Percentiles rank a stretch among this genome's conserved stretches.
These are phyloP conservation scores for Citrullus amarus DNA, from an alignment of 306 rosid species.

Conservation along the genomic window DNA sequence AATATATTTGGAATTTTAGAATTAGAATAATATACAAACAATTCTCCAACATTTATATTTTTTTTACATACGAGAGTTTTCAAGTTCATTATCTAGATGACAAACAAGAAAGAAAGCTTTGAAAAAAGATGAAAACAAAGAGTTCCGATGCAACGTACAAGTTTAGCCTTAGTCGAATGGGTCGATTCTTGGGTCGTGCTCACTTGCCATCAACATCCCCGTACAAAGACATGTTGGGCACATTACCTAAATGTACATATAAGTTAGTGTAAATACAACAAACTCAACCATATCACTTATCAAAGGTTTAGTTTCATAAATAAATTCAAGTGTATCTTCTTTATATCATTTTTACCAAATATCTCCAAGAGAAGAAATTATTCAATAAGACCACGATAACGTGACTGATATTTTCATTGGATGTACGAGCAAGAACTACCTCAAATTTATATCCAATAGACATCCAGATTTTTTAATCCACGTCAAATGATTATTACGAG, in stretches of 20 bases:
- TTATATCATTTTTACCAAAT: too few species aligned
- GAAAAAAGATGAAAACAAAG: background rate
- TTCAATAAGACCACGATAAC: background rate
- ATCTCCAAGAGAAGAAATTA: too few species aligned
- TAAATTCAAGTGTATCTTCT: background rate
- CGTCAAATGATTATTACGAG: too few species aligned
- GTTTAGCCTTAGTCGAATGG: constrained; percentile 51
- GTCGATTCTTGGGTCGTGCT: constrained; percentile 79
- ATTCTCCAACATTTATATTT: background rate
- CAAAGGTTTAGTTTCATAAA: background rate
- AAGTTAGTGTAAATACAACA: background rate
- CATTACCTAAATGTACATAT: constrained; percentile 51
- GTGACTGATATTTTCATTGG: background rate
- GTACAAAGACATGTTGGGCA: constrained; percentile 95
- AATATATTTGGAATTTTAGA: background rate
- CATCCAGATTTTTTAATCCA: background rate
- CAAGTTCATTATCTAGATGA: background rate
- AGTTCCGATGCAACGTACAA: background rate
- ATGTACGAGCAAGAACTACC: background rate
- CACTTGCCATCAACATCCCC: constrained; percentile 95
- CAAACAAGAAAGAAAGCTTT: background rate
- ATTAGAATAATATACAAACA: background rate
- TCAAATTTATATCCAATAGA: background rate
- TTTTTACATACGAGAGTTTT: background rate
- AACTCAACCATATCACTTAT: background rate